Evolutionary conservation across 106 monocot genomes (phyloP).

Genomic region (Acanthochlamys bracteata): DNA sequence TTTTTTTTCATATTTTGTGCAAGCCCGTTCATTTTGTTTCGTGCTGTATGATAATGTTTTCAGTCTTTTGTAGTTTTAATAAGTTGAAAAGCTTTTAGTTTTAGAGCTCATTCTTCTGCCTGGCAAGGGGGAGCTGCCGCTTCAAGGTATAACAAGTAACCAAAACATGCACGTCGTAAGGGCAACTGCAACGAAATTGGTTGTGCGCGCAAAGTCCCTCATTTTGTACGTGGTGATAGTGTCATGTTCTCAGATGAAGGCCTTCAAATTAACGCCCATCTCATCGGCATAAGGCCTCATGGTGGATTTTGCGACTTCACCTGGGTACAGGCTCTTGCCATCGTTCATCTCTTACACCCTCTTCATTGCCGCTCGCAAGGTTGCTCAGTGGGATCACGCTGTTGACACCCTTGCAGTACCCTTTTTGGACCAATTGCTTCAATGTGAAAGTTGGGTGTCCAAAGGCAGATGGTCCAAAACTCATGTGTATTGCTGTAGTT

Average conservation of each 20-base stretch:
- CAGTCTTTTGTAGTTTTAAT: conserved; percentile 52
- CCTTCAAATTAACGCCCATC: conserved; percentile 76
- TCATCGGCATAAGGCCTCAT: conserved; percentile 51
- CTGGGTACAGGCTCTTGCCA: conserved; percentile 70
- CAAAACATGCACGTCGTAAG: conserved; percentile 34
- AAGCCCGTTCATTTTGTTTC: too few species aligned
- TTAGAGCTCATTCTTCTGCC: conserved; percentile 44
- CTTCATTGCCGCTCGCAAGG: conserved; percentile 32
- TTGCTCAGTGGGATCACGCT: conserved; percentile 45
- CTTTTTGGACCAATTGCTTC: too few species aligned
- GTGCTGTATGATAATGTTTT: too few species aligned
- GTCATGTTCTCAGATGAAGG: conserved; percentile 65
- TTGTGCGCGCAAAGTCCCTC: conserved; percentile 71
- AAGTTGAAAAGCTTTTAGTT: conserved; percentile 46
- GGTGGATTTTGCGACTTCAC: conserved; percentile 72
- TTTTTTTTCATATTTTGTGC: too few species aligned
- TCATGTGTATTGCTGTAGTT: too few species aligned
- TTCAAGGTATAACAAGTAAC: conserved; percentile 30
- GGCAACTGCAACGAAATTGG: conserved; percentile 71
- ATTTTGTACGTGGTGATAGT: conserved; percentile 76
- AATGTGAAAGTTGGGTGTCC: conserved; percentile 32
- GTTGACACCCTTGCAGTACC: conserved; percentile 40
- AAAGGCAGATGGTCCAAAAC: conserved; percentile 12
- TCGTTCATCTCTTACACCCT: conserved; percentile 68
- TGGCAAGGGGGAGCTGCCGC: conserved; percentile 54